Percentiles rank a stretch among this genome's conserved stretches.
phyloP scores from a whole-genome alignment of 1,139 yeast species.

The Komagataea norvegica region DNA sequence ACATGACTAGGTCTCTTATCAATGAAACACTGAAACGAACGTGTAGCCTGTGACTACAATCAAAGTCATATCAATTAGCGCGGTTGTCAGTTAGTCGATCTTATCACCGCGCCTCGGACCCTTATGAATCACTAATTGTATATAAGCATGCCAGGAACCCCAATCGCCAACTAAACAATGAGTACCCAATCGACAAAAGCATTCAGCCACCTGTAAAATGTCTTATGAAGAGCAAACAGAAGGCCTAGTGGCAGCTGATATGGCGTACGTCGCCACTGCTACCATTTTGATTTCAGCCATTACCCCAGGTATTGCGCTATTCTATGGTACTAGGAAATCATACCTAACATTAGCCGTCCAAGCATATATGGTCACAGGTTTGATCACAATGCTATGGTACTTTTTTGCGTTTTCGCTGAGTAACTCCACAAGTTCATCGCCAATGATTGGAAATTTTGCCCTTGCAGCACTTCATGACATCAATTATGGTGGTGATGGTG shows the following conservation, averaged over 20 bases:
- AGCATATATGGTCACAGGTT: conserved; percentile 37
- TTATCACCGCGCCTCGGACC: no score
- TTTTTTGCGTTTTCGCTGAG: conserved; percentile 42
- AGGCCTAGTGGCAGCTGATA: conserved; percentile 22
- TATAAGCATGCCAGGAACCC: no score
- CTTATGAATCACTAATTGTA: no score
- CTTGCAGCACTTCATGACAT: conserved; percentile 38
- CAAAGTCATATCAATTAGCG: no score
- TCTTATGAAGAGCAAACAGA: conserved; percentile 6
- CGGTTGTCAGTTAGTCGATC: no score
- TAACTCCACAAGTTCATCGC: conserved; percentile 36
- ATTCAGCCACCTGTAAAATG: not conserved
- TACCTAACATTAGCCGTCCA: conserved; percentile 39
- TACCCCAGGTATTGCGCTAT: conserved; percentile 43
- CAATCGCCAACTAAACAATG: no score
- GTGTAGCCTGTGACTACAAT: no score
- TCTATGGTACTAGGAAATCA: conserved; percentile 40
- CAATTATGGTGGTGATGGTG: conserved; percentile 26
- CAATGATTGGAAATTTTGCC: conserved; percentile 36
- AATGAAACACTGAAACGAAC: no score
- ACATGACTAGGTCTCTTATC: no score
- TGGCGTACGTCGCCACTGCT: conserved; percentile 26
- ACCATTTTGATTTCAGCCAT: conserved; percentile 40
- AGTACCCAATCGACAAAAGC: no score
- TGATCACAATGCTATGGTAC: conserved; percentile 40